A percentile compares a stretch with the other conserved stretches of the same genome.
Evolutionary conservation across 2,329 filamentous ascomycete genomes (phyloP).

Genomic region (Fusarium chaquense): DNA sequence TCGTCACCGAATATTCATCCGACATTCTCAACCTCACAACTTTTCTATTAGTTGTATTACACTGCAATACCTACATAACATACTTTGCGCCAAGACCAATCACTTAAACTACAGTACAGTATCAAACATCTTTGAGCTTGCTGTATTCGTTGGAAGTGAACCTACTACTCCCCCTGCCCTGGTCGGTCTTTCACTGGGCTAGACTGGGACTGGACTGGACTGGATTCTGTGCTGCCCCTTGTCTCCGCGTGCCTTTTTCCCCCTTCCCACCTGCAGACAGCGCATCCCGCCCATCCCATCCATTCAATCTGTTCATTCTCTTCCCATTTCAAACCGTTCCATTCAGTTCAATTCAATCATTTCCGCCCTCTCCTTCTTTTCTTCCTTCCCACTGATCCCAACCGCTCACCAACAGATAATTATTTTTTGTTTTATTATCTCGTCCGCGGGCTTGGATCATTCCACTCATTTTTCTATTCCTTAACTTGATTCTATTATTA

Average conservation of each 20-base stretch:
- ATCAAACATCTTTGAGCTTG: slow-evolving; percentile 8
- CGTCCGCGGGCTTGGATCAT: slow-evolving; percentile 38
- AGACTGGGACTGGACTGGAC: slow-evolving; percentile 29
- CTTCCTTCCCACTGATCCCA: slow-evolving; percentile 38
- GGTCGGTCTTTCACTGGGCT: slow-evolving; percentile 24
- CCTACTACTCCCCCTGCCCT: slow-evolving; percentile 6
- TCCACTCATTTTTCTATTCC: slow-evolving; percentile 44
- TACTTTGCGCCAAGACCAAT: background rate
- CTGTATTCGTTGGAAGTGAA: slow-evolving; percentile 11
- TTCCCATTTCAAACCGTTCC: slow-evolving; percentile 38
- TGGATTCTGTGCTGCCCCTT: slow-evolving; percentile 37
- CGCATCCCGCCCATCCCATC: slow-evolving; percentile 33
- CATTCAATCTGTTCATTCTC: slow-evolving; percentile 37
- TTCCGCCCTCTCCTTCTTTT: slow-evolving; percentile 33
- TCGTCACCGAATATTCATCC: background rate
- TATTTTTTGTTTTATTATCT: slow-evolving; percentile 29
- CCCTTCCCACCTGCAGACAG: slow-evolving; percentile 39
- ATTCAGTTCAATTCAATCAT: slow-evolving; percentile 38
- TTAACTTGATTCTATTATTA: slow-evolving; percentile 27
- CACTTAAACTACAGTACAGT: slow-evolving; percentile 8
- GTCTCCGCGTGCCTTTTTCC: slow-evolving; percentile 37
- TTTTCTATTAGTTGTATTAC: slow-evolving; percentile 24
- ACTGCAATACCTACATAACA: background rate
- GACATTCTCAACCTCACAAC: slow-evolving; percentile 1
- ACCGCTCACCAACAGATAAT: slow-evolving; percentile 25